A percentile compares a stretch with the other conserved stretches of the same genome.
phyloP scores from a whole-genome alignment of 2,329 filamentous ascomycete species.

The Trichoderma semiorbis region DNA sequence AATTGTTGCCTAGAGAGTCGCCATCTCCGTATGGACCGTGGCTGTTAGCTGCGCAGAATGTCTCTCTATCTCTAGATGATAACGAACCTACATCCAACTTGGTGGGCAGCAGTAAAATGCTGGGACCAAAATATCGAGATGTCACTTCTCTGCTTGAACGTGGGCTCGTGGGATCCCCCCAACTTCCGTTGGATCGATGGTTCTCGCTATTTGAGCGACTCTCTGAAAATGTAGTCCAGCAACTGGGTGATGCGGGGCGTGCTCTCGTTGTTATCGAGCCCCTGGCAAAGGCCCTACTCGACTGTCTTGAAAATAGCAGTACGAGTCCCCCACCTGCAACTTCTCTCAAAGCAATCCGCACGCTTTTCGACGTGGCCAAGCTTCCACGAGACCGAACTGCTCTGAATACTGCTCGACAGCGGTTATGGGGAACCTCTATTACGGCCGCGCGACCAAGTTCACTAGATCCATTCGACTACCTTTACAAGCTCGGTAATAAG shows the following conservation, averaged over 20 bases:
- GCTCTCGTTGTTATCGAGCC: constrained; percentile 68
- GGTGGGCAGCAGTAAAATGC: constrained; percentile 37
- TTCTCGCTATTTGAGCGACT: constrained; percentile 55
- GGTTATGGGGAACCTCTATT: constrained; percentile 55
- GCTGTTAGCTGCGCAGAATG: constrained; percentile 47
- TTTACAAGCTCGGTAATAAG: constrained; percentile 59
- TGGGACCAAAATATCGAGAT: constrained; percentile 68
- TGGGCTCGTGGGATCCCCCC: constrained; percentile 51
- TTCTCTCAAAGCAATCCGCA: constrained; percentile 36
- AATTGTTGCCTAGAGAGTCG: constrained; percentile 44
- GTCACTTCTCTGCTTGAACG: constrained; percentile 64
- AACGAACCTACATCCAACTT: constrained; percentile 21
- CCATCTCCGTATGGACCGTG: constrained; percentile 49
- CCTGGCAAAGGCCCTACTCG: constrained; percentile 55
- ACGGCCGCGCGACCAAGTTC: constrained; percentile 38
- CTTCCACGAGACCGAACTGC: constrained; percentile 60
- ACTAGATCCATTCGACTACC: constrained; percentile 61
- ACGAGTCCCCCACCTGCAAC: constrained; percentile 24
- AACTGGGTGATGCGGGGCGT: constrained; percentile 65
- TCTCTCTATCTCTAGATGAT: constrained; percentile 41
- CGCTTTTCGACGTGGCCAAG: constrained; percentile 45
- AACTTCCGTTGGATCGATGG: constrained; percentile 48
- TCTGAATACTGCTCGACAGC: constrained; percentile 61
- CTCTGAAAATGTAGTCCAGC: constrained; percentile 53
- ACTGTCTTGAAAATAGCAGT: constrained; percentile 28